Percentiles rank a stretch among this genome's conserved stretches.
phyloP scores from a whole-genome alignment of 306 rosid genomes.

The Corylus americana region DNA sequence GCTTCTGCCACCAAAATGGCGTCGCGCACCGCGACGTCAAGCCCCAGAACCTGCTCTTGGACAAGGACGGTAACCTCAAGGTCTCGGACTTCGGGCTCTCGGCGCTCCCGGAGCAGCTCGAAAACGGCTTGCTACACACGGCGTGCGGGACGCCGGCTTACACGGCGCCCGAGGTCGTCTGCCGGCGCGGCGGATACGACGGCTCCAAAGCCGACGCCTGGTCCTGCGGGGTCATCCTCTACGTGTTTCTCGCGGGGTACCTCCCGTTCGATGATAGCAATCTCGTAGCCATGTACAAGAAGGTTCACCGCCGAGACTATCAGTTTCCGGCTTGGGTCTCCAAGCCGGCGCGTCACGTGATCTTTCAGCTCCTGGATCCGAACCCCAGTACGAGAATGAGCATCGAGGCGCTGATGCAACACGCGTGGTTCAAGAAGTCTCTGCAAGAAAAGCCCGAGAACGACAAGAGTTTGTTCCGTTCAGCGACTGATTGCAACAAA shows the following conservation, averaged over 20 bases:
- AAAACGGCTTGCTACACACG: slow-evolving; percentile 75
- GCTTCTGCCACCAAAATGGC: slow-evolving; percentile 77
- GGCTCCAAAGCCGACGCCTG: slow-evolving; percentile 84
- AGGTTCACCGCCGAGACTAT: slow-evolving; percentile 57
- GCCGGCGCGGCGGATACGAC: slow-evolving; percentile 66
- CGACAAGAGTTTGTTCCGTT: slow-evolving; percentile 27
- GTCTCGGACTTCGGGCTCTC: slow-evolving; percentile 93
- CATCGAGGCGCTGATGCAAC: slow-evolving; percentile 37
- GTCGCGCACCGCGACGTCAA: slow-evolving; percentile 86
- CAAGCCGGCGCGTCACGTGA: slow-evolving; percentile 52
- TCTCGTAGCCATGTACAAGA: slow-evolving; percentile 62
- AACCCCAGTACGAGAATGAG: slow-evolving; percentile 61
- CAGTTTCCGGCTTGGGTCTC: slow-evolving; percentile 60
- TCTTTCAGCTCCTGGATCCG: slow-evolving; percentile 69
- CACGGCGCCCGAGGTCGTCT: slow-evolving; percentile 79
- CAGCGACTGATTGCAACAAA: slow-evolving; percentile 20
- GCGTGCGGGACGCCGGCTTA: slow-evolving; percentile 95
- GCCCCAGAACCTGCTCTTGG: slow-evolving; percentile 87
- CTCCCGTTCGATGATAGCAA: slow-evolving; percentile 74
- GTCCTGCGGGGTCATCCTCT: slow-evolving; percentile 90
- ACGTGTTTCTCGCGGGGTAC: slow-evolving; percentile 60
- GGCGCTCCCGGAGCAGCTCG: slow-evolving; percentile 74
- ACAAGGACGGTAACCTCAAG: slow-evolving; percentile 57
- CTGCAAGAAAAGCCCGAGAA: slow-evolving; percentile 23
- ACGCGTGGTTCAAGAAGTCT: slow-evolving; percentile 59